Evolutionary conservation across 2,329 filamentous ascomycete species (phyloP).

Genomic region (Neofusicoccum laricinum): DNA sequence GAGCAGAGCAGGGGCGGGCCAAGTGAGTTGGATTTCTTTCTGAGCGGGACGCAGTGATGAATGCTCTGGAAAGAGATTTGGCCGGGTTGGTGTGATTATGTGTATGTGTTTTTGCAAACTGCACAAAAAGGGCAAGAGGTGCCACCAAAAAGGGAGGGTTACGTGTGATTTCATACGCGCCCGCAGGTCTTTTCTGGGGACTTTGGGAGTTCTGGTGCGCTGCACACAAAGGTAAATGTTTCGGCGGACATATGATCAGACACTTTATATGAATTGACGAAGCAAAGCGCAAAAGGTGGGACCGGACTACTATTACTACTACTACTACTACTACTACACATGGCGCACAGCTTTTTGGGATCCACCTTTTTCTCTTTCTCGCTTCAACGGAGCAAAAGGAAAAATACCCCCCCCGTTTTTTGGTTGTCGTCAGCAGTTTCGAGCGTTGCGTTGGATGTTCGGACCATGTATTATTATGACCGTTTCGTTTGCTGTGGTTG

Average conservation of each 20-base stretch:
- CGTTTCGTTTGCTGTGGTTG: slow-evolving; percentile 2
- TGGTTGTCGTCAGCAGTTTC: not conserved
- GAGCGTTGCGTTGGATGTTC: not conserved
- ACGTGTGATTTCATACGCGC: not conserved
- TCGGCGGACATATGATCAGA: not conserved
- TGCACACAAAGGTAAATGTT: not conserved
- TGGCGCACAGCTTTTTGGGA: not conserved
- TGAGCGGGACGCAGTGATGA: slow-evolving; percentile 35
- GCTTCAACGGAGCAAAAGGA: slow-evolving; percentile 8
- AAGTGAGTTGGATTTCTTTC: slow-evolving; percentile 75
- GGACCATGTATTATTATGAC: slow-evolving; percentile 2
- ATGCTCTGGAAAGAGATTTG: not conserved
- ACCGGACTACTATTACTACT: too few relatives aligned
- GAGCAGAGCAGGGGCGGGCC: slow-evolving; percentile 67
- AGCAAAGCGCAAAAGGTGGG: not conserved
- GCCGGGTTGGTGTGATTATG: too few relatives aligned
- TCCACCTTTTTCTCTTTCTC: not conserved
- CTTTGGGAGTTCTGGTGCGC: not conserved
- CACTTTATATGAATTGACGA: not conserved
- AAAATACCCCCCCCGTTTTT: slow-evolving; percentile 3
- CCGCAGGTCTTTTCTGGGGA: not conserved
- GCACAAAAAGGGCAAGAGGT: not conserved
- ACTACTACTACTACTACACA: not conserved
- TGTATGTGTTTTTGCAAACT: too few relatives aligned
- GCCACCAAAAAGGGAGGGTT: not conserved